These are phyloP conservation scores for Suillus lakei DNA, from an alignment of 768 basidiomycete species.

Conservation along the genomic window DNA sequence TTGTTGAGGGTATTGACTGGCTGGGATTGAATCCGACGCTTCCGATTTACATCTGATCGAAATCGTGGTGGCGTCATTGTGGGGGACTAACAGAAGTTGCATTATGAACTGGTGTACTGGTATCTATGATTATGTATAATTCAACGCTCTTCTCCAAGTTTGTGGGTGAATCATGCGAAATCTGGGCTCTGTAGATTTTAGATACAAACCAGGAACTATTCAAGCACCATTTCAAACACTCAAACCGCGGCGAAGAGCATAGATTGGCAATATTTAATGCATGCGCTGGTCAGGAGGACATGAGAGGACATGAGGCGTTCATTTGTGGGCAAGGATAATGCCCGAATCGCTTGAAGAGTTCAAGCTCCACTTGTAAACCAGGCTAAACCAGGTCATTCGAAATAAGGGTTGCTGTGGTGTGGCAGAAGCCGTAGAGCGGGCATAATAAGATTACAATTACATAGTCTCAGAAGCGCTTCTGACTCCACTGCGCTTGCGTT, in stretches of 20 bases:
- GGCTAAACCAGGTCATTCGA: not conserved
- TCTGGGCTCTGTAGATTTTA: not conserved
- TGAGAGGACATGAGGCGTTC: slow-evolving; percentile 1
- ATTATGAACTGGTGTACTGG: not conserved
- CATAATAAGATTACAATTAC: slow-evolving; percentile 13
- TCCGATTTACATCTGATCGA: slow-evolving; percentile 70
- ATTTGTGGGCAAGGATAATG: not conserved
- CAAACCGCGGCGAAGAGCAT: not conserved
- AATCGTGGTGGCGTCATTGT: not conserved
- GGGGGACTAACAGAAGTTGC: not conserved
- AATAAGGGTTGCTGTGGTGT: slow-evolving; percentile 9
- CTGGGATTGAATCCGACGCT: slow-evolving; percentile 73
- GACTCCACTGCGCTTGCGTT: not conserved
- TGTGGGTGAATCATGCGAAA: not conserved
- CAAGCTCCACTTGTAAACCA: slow-evolving; percentile 6
- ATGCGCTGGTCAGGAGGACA: slow-evolving; percentile 10
- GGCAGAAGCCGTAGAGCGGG: slow-evolving; percentile 1
- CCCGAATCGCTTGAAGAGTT: not conserved
- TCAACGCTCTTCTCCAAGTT: no score
- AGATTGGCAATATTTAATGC: not conserved
- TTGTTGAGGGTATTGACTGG: slow-evolving; percentile 77
- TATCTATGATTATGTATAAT: not conserved
- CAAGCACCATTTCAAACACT: not conserved
- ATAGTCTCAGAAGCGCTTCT: slow-evolving; percentile 6
- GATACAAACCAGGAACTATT: not conserved